Conservation (phyloP, 116 monocot genomes). For the Zostera marina region DNA sequence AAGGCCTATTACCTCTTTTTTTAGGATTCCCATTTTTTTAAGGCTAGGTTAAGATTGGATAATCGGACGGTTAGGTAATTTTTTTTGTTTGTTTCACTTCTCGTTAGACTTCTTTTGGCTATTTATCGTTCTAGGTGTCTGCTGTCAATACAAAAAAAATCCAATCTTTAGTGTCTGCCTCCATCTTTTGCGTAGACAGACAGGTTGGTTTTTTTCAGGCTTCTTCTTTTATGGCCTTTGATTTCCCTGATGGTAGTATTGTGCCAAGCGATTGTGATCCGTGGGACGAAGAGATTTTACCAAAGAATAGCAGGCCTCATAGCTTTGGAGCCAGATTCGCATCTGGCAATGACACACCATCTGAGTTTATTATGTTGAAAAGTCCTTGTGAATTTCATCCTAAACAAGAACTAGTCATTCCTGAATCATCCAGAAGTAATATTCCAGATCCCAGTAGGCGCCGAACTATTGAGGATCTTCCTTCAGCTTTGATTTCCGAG, state of each 20-base stretch:
- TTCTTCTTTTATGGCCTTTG: conserved; percentile 57
- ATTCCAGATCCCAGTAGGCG: conserved; percentile 13
- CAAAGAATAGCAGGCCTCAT: background rate
- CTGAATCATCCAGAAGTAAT: background rate
- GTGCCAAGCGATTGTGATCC: conserved; percentile 7
- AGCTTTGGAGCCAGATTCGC: background rate
- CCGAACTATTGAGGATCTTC: conserved; percentile 62
- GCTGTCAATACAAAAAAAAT: no score
- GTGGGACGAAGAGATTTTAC: conserved; percentile 6
- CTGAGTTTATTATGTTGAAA: conserved; percentile 9
- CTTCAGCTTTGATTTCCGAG: conserved; percentile 63
- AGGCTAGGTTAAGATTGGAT: no score
- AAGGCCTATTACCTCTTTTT: no score
- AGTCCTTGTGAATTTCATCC: conserved; percentile 1
- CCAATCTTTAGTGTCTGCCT: no score
- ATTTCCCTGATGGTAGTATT: conserved; percentile 25
- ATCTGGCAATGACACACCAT: conserved; percentile 5
- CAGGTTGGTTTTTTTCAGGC: conserved; percentile 2
- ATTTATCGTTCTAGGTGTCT: no score
- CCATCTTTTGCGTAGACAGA: background rate
- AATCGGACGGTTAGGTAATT: no score
- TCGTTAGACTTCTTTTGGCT: no score
- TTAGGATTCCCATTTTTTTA: no score
- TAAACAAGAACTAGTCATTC: conserved; percentile 2
- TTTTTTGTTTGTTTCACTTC: no score